Evolutionary conservation across 306 rosid species (phyloP).

Genomic region (Quercus berberidifolia): DNA sequence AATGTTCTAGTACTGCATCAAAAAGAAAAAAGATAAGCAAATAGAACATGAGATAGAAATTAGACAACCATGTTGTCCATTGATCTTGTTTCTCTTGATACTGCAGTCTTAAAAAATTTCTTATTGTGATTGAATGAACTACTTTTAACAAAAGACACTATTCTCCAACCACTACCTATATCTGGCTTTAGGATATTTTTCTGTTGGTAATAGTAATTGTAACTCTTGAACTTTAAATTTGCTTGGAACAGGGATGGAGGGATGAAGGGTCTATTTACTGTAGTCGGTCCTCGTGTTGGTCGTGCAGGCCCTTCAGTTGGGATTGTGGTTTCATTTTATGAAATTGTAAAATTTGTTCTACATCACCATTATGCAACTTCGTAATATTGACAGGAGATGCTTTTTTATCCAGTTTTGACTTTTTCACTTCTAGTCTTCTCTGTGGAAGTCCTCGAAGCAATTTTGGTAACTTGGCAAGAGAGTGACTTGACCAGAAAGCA

Average conservation of each 20-base stretch:
- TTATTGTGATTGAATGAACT: not conserved
- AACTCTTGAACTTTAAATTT: constrained; percentile 10
- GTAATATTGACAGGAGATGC: constrained; percentile 16
- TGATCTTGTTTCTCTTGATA: not conserved
- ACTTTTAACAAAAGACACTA: not conserved
- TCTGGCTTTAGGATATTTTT: not conserved
- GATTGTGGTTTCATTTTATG: constrained; percentile 89
- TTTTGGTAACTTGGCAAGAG: constrained; percentile 8
- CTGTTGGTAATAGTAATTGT: not conserved
- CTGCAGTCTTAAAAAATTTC: not conserved
- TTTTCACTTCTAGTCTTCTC: not conserved
- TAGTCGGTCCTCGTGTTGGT: constrained; percentile 83
- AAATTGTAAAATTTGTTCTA: constrained; percentile 77
- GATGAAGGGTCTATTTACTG: constrained; percentile 73
- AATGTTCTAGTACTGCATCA: not conserved
- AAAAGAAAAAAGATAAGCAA: not conserved
- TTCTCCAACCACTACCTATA: not conserved
- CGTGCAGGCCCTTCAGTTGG: constrained; percentile 96
- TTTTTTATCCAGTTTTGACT: not conserved
- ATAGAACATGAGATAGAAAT: not conserved
- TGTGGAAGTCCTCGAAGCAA: not conserved
- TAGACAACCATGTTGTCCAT: not conserved
- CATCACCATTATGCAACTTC: constrained; percentile 46
- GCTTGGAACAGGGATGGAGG: constrained; percentile 68
- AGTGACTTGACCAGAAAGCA: not conserved